Evolutionary conservation across 2,329 filamentous ascomycete genomes (phyloP).

Genomic region (Furcasterigmium sp.): DNA sequence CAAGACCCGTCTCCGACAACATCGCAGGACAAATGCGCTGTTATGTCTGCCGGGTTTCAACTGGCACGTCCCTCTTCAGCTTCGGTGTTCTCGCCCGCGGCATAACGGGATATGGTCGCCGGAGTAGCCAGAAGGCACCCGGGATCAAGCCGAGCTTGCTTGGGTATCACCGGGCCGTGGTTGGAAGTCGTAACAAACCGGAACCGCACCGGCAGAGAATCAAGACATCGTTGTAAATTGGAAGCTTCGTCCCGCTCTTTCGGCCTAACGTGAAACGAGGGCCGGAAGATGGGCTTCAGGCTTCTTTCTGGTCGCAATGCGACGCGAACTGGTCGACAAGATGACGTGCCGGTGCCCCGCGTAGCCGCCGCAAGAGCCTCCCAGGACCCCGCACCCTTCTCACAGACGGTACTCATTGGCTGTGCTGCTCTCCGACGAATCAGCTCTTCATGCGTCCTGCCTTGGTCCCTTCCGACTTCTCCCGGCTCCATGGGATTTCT

Average conservation of each 20-base stretch:
- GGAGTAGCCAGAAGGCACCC: too few species aligned
- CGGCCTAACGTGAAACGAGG: constrained; percentile 1
- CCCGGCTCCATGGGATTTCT: constrained; percentile 5
- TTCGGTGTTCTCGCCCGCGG: too few species aligned
- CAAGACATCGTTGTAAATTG: too few species aligned
- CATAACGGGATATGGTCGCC: too few species aligned
- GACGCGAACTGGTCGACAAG: background rate
- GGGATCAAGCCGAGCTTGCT: too few species aligned
- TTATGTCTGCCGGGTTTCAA: too few species aligned
- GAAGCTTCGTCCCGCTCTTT: background rate
- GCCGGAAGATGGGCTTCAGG: background rate
- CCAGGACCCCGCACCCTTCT: constrained; percentile 5
- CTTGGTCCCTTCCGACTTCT: constrained; percentile 10
- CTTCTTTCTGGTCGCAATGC: background rate
- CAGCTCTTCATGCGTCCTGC: constrained; percentile 5
- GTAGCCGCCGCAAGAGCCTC: constrained; percentile 10
- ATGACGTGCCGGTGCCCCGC: constrained; percentile 10
- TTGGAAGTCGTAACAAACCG: too few species aligned
- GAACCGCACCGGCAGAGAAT: too few species aligned
- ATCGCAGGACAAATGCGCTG: too few species aligned
- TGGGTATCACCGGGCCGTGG: too few species aligned
- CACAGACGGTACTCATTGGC: constrained; percentile 1
- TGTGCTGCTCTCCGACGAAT: constrained; percentile 3
- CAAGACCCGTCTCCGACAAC: background rate
- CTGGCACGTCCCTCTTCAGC: too few species aligned